Evolutionary conservation across 2,329 filamentous ascomycete species (phyloP), one percentile per base, ranked within the genome.

Genomic region (Thermothelomyces thermophilus): DNA sequence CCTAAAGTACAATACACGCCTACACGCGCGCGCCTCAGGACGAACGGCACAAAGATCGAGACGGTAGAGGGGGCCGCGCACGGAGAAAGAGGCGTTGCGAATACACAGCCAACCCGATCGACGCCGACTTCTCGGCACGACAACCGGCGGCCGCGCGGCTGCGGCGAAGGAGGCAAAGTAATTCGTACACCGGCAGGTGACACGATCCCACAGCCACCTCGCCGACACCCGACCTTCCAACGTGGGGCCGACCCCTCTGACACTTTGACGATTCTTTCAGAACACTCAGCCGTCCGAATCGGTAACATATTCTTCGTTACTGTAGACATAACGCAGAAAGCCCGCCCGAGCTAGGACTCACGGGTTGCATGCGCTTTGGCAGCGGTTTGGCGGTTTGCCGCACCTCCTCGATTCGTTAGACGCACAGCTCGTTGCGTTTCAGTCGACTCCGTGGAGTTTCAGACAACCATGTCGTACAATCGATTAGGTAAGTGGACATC

Each of bases 401-500:
- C 14, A 13, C 16, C 37, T 46, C 36, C 24, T 42, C 41, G 30
- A 28, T 33, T 46, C 16, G 39, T 44, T 49, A 42, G 48, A 26
- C 24, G 5, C 24, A 26, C 40, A 33, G 26, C 26, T 37, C 46
- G 17, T 51, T 41, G 50, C 39, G 28, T 31, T 31, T 42, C 40
- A 51, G 41, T 49, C 37, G 30, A 16, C 28, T 31, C 47, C 35
- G 42, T 37, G 48, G 50, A 19, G 41, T n/a, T 34, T 35, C 26
- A 39, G 41, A 43, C 40, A 63, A 70, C 66, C 70, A 86, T 87
- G 82, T 79, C 82, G 65, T 88, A 88, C 73, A 86, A 87, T 73
- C 81, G 83, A 61, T 69, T 87, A 75, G 81, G 84, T 80, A 76
- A 72, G 80, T 80, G 53, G 54, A 57, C 52, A 43, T 48, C 54